Conservation (phyloP, 2,329 filamentous ascomycete genomes). For the Colletotrichum eremochloae region DNA sequence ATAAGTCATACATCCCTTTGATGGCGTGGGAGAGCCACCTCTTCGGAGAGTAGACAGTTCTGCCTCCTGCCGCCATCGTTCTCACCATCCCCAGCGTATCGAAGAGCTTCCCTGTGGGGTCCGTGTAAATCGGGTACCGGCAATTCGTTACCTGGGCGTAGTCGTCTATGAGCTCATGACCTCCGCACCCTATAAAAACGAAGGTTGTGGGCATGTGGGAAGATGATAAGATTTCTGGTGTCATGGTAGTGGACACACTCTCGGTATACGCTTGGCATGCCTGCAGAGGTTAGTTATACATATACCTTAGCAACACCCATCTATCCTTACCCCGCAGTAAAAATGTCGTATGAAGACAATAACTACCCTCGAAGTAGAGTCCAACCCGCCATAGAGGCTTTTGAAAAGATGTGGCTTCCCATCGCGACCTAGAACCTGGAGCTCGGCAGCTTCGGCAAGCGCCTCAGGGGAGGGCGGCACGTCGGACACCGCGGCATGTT, state of each 20-base stretch:
- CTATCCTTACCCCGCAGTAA: neutral
- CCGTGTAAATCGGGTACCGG: neutral
- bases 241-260: neutral
- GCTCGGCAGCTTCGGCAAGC: slow-evolving; percentile 1
- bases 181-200: neutral
- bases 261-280: neutral
- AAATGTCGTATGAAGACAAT: neutral
- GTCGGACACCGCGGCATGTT: neutral
- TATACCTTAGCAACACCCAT: too few relatives aligned
- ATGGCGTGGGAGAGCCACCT: neutral
- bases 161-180: neutral
- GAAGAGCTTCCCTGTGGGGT: slow-evolving; percentile 5
- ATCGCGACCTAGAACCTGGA: neutral
- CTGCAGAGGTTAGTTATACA: neutral
- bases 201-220: neutral
- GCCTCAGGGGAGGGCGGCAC: neutral
- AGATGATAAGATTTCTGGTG: neutral
- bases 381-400: neutral
- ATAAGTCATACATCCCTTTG: neutral
- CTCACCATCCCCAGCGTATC: neutral
- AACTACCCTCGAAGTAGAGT: neutral
- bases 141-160: neutral
- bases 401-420: neutral
- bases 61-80: neutral
- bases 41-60: neutral